A percentile compares a stretch with the other conserved stretches of the same genome.
These are phyloP conservation scores for Aspergillus hortae DNA, from an alignment of 2,329 filamentous ascomycete species.

Conservation along the genomic window DNA sequence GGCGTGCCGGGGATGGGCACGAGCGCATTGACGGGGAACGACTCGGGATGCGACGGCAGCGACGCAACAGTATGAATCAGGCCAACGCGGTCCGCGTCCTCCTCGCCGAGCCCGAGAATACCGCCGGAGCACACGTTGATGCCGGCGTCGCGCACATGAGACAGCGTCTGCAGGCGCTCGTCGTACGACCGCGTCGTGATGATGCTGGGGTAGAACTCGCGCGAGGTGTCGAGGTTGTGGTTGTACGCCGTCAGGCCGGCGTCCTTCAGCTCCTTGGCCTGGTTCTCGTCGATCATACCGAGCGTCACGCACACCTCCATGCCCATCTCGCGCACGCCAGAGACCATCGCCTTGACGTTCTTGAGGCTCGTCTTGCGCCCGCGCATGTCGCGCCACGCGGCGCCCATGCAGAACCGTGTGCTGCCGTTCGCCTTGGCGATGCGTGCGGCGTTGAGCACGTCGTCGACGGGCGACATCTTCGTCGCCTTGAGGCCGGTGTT, in stretches of 20 bases:
- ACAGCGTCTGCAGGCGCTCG: slow-evolving; percentile 75
- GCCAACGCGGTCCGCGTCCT: slow-evolving; percentile 73
- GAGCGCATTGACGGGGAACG: slow-evolving; percentile 85
- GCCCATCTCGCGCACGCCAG: slow-evolving; percentile 72
- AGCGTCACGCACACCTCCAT: slow-evolving; percentile 95
- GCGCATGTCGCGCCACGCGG: slow-evolving; percentile 91
- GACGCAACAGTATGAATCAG: slow-evolving; percentile 79
- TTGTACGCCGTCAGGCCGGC: slow-evolving; percentile 90
- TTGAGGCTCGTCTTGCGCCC: slow-evolving; percentile 78
- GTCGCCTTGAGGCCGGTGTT: slow-evolving; percentile 73
- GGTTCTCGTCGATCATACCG: slow-evolving; percentile 80
- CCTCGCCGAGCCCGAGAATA: slow-evolving; percentile 81
- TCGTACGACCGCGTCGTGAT: slow-evolving; percentile 86
- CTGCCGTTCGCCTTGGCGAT: slow-evolving; percentile 78
- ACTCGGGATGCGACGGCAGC: slow-evolving; percentile 78
- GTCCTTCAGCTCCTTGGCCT: slow-evolving; percentile 77
- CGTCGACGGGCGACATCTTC: slow-evolving; percentile 74
- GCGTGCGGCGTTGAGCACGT: slow-evolving; percentile 73
- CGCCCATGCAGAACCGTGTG: slow-evolving; percentile 93
- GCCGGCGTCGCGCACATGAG: slow-evolving; percentile 77
- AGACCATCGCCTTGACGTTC: slow-evolving; percentile 83
- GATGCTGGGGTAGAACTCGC: slow-evolving; percentile 82
- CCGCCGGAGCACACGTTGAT: slow-evolving; percentile 89
- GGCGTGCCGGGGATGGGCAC: slow-evolving; percentile 90
- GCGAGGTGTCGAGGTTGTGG: slow-evolving; percentile 87